These are phyloP conservation scores for Fusarium sp. DNA, from an alignment of 2,329 filamentous ascomycete species.

Conservation along the genomic window DNA sequence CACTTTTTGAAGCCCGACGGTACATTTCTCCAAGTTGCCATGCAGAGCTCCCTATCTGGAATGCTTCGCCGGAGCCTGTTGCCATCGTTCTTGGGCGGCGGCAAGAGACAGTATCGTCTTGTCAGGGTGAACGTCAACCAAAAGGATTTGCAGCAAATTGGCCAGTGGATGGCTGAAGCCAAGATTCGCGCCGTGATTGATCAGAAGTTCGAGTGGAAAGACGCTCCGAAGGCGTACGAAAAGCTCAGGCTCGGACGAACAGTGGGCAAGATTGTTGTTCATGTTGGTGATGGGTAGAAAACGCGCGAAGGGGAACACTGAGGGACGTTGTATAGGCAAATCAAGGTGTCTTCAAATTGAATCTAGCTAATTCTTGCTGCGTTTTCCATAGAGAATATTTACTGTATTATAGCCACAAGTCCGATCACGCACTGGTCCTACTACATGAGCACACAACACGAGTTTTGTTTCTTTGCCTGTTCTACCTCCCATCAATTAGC, in stretches of 20 bases:
- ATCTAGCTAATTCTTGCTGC: neutral
- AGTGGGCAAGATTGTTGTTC: constrained; percentile 42
- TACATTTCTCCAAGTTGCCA: constrained; percentile 38
- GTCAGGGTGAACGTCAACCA: constrained; percentile 5
- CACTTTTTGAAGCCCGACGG: constrained; percentile 31
- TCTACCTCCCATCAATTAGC: constrained; percentile 47
- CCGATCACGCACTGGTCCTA: neutral
- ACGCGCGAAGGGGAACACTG: neutral
- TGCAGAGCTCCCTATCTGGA: neutral
- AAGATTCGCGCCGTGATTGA: constrained; percentile 41
- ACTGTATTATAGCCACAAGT: neutral
- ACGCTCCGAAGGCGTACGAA: constrained; percentile 39
- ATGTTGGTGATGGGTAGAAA: neutral
- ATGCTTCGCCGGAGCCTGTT: constrained; percentile 16
- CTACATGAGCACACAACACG: constrained; percentile 80
- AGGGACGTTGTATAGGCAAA: neutral
- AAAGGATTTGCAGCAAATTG: neutral
- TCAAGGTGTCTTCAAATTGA: neutral
- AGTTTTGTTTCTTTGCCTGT: constrained; percentile 84
- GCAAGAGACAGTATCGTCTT: constrained; percentile 13
- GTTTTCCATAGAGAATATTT: neutral
- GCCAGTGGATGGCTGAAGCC: constrained; percentile 42
- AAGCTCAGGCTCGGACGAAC: constrained; percentile 35
- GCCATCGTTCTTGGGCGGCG: constrained; percentile 31
- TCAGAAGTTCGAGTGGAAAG: constrained; percentile 30